These are phyloP conservation scores for Parasarocladium wereldwijsianum DNA, from an alignment of 2,329 filamentous ascomycete genomes.

Conservation along the genomic window DNA sequence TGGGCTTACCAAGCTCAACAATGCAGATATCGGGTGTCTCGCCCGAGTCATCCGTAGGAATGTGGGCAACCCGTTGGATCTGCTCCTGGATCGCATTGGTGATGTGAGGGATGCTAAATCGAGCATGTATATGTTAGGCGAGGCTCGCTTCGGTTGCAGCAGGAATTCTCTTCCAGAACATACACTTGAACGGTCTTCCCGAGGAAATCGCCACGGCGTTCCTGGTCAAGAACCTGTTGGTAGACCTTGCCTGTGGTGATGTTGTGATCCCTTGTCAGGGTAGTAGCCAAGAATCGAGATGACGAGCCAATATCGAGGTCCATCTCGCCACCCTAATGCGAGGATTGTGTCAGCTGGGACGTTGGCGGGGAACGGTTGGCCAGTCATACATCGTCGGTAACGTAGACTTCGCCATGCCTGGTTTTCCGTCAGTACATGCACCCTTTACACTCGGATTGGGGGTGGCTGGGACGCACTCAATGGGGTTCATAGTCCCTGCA, in stretches of 20 bases:
- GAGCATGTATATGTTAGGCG: slow-evolving; percentile 2
- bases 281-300: slow-evolving; percentile 52
- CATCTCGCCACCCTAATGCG: slow-evolving; percentile 13
- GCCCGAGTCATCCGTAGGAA: slow-evolving; percentile 74
- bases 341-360: neutral
- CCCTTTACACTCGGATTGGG: neutral
- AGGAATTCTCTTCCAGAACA: slow-evolving; percentile 7
- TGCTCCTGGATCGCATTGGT: slow-evolving; percentile 86
- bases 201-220: slow-evolving; percentile 58
- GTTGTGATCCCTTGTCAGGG: slow-evolving; percentile 75
- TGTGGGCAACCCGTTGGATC: slow-evolving; percentile 73
- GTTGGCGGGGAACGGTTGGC: neutral
- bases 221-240: slow-evolving; percentile 57
- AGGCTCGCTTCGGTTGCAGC: neutral
- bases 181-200: slow-evolving; percentile 73
- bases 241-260: slow-evolving; percentile 98
- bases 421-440: neutral
- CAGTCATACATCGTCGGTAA: slow-evolving; percentile 4
- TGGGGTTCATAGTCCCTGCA: slow-evolving; percentile 20
- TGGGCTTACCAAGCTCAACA: slow-evolving; percentile 24
- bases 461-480: slow-evolving; percentile 3
- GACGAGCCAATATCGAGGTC: slow-evolving; percentile 45
- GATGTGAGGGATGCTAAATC: slow-evolving; percentile 58
- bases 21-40: slow-evolving; percentile 86
- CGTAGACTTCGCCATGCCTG: slow-evolving; percentile 5